A percentile compares a stretch with the other conserved stretches of the same genome.
phyloP scores from a whole-genome alignment of 768 basidiomycete species.

The Psilocybe cubensis region DNA sequence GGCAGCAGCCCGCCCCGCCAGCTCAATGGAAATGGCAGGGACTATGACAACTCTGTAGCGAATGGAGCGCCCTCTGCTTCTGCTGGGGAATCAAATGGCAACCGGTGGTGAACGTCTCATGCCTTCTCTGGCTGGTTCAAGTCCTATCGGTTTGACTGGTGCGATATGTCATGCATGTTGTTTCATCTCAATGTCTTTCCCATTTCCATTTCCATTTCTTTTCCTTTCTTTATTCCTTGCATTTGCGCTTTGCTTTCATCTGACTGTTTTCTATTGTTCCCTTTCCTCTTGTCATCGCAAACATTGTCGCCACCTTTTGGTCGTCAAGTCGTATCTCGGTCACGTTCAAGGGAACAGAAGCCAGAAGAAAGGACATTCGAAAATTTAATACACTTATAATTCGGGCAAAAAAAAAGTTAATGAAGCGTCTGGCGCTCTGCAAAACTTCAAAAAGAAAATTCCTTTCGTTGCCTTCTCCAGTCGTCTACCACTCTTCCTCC shows the following conservation, averaged over 20 bases:
- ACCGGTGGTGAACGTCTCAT: conserved; percentile 62
- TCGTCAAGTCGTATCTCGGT: conserved; percentile 19
- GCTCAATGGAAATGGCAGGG: conserved; percentile 34
- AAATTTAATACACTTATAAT: conserved; percentile 34
- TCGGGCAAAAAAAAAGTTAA: conserved; percentile 25
- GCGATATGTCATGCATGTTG: conserved; percentile 49
- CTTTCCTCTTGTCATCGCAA: conserved; percentile 15
- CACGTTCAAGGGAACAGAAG: conserved; percentile 22
- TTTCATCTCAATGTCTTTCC: conserved; percentile 19
- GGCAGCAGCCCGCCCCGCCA: conserved; percentile 58
- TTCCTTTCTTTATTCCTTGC: conserved; percentile 7
- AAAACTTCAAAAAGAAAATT: conserved; percentile 16
- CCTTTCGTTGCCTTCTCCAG: conserved; percentile 23
- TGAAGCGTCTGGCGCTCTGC: conserved; percentile 23
- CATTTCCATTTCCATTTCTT: conserved; percentile 5
- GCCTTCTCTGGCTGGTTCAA: conserved; percentile 22
- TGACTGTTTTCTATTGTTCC: conserved; percentile 25
- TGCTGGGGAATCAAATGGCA: conserved; percentile 33
- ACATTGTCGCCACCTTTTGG: conserved; percentile 15
- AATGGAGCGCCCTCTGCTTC: conserved; percentile 41
- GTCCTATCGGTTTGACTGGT: conserved; percentile 37
- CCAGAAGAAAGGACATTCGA: conserved; percentile 21
- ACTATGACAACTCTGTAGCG: conserved; percentile 36
- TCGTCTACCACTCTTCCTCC: conserved; percentile 31
- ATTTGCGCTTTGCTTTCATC: conserved; percentile 20